phyloP scores from a whole-genome alignment of 106 monocot species.

The Platanthera zijinensis region DNA sequence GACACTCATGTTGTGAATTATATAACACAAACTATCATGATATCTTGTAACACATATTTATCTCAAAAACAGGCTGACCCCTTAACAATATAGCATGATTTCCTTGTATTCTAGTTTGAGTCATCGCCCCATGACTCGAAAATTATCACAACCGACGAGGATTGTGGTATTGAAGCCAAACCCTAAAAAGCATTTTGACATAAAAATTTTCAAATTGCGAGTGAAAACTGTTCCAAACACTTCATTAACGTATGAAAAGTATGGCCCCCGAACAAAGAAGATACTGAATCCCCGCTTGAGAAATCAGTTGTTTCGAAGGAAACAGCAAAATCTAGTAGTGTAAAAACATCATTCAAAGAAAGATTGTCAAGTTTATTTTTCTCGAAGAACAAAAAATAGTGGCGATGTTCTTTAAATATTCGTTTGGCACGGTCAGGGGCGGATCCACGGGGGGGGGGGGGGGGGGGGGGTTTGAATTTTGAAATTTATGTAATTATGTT shows the following conservation, averaged over 20 bases:
- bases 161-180: slow-evolving; percentile 70
- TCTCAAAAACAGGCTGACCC: too few relatives aligned
- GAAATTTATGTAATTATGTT: too few relatives aligned
- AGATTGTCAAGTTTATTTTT: slow-evolving; percentile 48
- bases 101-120: slow-evolving; percentile 16
- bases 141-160: slow-evolving; percentile 28
- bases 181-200: slow-evolving; percentile 22
- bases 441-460: too few relatives aligned
- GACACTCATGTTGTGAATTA: too few relatives aligned
- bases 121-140: slow-evolving; percentile 19
- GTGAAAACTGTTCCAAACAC: slow-evolving; percentile 40
- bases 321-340: slow-evolving; percentile 14
- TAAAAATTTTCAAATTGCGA: slow-evolving; percentile 20
- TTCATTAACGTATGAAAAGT: slow-evolving; percentile 18
- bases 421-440: too few relatives aligned
- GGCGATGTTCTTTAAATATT: not conserved
- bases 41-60: too few relatives aligned
- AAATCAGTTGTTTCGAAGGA: slow-evolving; percentile 18
- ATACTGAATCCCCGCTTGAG: slow-evolving; percentile 1
- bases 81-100: not conserved
- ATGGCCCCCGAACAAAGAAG: slow-evolving; percentile 3
- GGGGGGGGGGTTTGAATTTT: too few relatives aligned
- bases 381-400: slow-evolving; percentile 27
- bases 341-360: slow-evolving; percentile 32
- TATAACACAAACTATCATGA: too few relatives aligned